Evolutionary conservation across 176 grass and related monocot genomes (phyloP).

Genomic region (Oryza glaberrima): DNA sequence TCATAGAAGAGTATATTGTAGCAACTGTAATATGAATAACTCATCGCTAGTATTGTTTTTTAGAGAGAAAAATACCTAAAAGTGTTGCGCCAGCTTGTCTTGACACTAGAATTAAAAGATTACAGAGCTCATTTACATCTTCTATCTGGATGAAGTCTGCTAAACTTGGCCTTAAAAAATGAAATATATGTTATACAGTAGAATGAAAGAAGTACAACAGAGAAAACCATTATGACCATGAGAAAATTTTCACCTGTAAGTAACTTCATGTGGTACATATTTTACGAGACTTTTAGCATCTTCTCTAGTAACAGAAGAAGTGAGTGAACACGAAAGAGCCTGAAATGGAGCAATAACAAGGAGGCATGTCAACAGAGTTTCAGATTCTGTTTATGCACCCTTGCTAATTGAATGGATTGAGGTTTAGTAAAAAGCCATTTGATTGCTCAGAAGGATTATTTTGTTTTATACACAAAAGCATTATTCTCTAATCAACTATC

Average conservation of each 20-base stretch:
- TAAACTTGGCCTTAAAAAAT: conserved; percentile 39
- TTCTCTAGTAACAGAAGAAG: conserved; percentile 27
- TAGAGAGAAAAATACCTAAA: conserved; percentile 26
- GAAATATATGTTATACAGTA: neutral
- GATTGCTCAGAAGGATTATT: neutral
- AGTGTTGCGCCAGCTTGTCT: conserved; percentile 26
- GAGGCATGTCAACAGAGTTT: neutral
- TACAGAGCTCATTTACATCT: conserved; percentile 44
- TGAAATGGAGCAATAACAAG: conserved; percentile 22
- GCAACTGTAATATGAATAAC: neutral
- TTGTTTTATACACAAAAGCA: neutral
- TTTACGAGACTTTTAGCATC: conserved; percentile 7
- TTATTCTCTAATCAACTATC: neutral
- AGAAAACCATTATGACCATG: neutral
- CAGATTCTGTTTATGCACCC: neutral
- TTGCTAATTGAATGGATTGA: neutral
- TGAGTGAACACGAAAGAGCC: neutral
- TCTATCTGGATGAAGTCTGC: conserved; percentile 36
- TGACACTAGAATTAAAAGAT: conserved; percentile 40
- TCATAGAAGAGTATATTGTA: neutral
- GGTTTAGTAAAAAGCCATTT: too few relatives aligned
- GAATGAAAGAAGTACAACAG: neutral
- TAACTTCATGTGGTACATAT: conserved; percentile 17
- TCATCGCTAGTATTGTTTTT: neutral
- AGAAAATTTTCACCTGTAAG: conserved; percentile 39